Evolutionary conservation across 2,329 filamentous ascomycete genomes (phyloP).

Genomic region (Fusarium setosum): DNA sequence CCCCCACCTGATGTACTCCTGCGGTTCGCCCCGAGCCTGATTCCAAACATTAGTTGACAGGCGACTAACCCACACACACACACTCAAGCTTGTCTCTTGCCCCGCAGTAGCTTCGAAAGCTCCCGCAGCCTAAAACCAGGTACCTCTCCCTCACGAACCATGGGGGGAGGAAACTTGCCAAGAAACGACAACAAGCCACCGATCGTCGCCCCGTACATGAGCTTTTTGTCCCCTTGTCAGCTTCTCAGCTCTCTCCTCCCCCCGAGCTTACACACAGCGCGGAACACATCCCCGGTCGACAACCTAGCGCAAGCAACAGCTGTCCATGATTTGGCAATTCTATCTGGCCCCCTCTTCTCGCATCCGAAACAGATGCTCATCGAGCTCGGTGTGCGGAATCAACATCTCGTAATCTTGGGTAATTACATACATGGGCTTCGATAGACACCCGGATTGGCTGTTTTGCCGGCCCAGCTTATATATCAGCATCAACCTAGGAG

Average conservation of each 20-base stretch:
- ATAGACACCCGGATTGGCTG: no score
- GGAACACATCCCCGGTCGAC: not conserved
- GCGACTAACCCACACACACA: not conserved
- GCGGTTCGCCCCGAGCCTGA: not conserved
- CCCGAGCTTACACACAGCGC: not conserved
- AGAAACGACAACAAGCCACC: not conserved
- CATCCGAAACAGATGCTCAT: not conserved
- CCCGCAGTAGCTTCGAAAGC: not conserved
- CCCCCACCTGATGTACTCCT: no score
- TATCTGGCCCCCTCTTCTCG: no score
- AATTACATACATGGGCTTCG: no score
- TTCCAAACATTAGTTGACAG: no score
- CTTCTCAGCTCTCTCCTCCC: not conserved
- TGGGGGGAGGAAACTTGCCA: not conserved
- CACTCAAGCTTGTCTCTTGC: not conserved
- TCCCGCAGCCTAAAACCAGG: no score
- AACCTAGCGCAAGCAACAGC: slow-evolving; percentile 11
- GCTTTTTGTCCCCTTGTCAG: not conserved
- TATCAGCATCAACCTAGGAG: not conserved
- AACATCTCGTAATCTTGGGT: no score
- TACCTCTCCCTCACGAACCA: no score
- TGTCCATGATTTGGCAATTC: slow-evolving; percentile 15
- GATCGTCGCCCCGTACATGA: slow-evolving; percentile 1
- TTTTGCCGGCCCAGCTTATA: not conserved
- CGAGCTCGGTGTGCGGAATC: not conserved